Evolutionary conservation across 164 flowering plant genomes (phyloP), one percentile per base, ranked within the genome.

Genomic region (Liquidambar formosana): DNA sequence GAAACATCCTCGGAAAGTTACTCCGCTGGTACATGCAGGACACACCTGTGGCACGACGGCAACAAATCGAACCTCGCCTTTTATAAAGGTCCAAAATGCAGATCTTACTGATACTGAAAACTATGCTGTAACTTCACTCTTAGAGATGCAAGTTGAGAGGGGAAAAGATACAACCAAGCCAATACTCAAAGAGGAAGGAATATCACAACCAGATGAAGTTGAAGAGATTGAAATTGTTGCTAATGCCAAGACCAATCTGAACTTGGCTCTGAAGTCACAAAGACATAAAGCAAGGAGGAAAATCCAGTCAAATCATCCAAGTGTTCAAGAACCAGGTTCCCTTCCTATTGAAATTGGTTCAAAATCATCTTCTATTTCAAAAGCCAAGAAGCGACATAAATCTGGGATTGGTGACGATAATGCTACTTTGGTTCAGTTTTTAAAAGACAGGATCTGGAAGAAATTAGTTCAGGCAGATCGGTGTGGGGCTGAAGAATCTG

Each of bases 211-310:
- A 21, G 64, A 15, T 28, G 63, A 64, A 27, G 38, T 18, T 4
- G 64, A 54, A 23, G 47, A 44, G 41, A 59, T 43, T 62, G 41
- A 59, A 56, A 60, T 11, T 71, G 38, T 52, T 65, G 58, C 57
- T 61, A 61, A 26, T 45, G 47, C 10, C 43, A 23, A 48, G 19
- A 14, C 26, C 33, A 47, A 5, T 45, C 18, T 47, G 44, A 25
- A 38, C 14, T 63, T 19, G 25, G 28, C 46, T 43, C 25, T 54
- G 65, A 18, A 47, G 61, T 46, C 54, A 21, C 75, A 60, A 72
- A 63, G 38, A 21, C 53, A 59, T n/a, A 69, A 65, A 65, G 60
- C 12, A 26, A 67, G 73, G 63, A 66, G 23, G 49, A 72, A 19
- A 48, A 11, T 61, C 13, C 33, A 58, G 62, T 59, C 69, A 49